Evolutionary conservation across 2,329 filamentous ascomycete genomes (phyloP), one percentile per base, ranked within the genome.

Genomic region (Scedosporium apiospermum): DNA sequence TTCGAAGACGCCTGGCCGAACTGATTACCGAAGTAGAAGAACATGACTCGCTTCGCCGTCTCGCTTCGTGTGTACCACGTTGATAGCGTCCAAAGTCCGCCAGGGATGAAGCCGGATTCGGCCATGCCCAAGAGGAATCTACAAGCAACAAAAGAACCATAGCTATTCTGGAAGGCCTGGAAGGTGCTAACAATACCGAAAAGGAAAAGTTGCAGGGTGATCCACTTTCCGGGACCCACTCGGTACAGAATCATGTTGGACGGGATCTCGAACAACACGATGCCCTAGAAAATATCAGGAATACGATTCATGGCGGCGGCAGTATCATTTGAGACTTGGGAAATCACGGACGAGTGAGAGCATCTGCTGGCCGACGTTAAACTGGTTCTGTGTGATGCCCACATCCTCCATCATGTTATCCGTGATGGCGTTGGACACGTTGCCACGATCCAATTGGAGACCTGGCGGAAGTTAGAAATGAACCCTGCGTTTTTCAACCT

Each of bases 291-390:
- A 6, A 34, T 34, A 34, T 34, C 30, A 34, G 30, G 30, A 34
- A 34, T 34, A 3, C 2, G 30, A 34, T 9, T 34, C 30, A 34
- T 34, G 6, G 7, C 30, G 30, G 30, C 30, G 6, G 30, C 30
- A 34, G 30, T 34, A 9, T 2, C 7, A 9, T 3, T 3, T 9
- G 6, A 3, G 30, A 34, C 9, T 34, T 34, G 1, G 30, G 30
- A 34, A 34, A 34, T 34, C 1, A 34, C 30, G 7, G 1, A 34
- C 30, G 9, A 80, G 72, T 0, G 78, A 82, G 1, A 83, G 71
- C 63, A 83, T 71, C 64, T 81, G 78, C 26, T 80, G 76, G 4
- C 80, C 81, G 27, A 82, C 70, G 58, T 83, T 83, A 69, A 82
- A 77, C 65, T 82, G 76, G 63, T 82, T 76, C 5, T 80, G 79